Evolutionary conservation across 495 filamentous ascomycete genomes (phyloP).

Genomic region (Schizothecium vesticola): DNA sequence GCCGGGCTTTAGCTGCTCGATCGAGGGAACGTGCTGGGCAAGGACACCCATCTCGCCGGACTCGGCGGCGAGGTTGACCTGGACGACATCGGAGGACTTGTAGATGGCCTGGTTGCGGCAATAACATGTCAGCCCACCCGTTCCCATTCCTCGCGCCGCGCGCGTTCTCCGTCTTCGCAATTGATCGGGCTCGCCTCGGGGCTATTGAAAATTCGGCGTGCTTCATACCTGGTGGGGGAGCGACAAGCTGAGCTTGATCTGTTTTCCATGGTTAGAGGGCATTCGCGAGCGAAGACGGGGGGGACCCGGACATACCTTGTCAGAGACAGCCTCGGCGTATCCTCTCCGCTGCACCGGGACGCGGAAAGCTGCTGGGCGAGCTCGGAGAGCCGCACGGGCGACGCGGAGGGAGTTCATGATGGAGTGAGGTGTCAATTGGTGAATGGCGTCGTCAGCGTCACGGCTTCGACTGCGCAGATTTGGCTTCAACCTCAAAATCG

Average conservation of each 20-base stretch:
- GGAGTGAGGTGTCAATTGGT: conserved; percentile 49
- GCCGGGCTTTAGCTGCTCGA: conserved; percentile 97
- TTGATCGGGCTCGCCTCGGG: not conserved
- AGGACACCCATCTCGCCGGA: conserved; percentile 99
- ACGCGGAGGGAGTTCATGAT: conserved; percentile 90
- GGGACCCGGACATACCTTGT: conserved; percentile 48
- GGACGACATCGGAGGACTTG: conserved; percentile 66
- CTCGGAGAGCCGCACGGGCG: conserved; percentile 78
- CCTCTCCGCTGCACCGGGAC: conserved; percentile 72
- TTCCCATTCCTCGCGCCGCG: not conserved
- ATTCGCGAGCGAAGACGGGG: conserved; percentile 7
- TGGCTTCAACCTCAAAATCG: conserved; percentile 33
- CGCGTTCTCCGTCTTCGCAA: not conserved
- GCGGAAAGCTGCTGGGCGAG: conserved; percentile 63
- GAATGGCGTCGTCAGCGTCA: conserved; percentile 30
- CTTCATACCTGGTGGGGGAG: conserved; percentile 92
- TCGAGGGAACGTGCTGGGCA: conserved; percentile 96
- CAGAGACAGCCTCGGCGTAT: conserved; percentile 90
- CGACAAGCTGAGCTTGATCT: conserved; percentile 96
- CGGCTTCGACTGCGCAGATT: conserved; percentile 35
- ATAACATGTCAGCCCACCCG: conserved; percentile 37
- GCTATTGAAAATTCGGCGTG: conserved; percentile 2
- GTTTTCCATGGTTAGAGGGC: conserved; percentile 31
- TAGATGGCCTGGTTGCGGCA: conserved; percentile 49
- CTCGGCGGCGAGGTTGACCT: conserved; percentile 98